Percentiles rank a stretch among this genome's conserved stretches.
Conservation (phyloP, 352 stramenopile genomes). For the Phytophthora pini region DNA sequence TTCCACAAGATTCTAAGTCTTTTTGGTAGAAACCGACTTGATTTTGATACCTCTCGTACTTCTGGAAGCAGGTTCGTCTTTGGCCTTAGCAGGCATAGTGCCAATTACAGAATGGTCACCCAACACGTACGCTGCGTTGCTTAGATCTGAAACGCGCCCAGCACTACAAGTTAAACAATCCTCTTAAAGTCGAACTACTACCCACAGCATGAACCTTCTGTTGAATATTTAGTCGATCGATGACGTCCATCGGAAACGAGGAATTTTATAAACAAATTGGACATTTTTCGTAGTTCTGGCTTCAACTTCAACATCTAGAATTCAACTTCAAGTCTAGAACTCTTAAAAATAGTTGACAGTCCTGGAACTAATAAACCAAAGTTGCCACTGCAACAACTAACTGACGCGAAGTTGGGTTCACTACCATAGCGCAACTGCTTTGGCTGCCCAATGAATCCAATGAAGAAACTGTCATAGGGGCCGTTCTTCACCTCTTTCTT, state of each 20-base stretch:
- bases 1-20: background rate
- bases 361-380: background rate
- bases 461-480: too few relatives aligned
- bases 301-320: background rate
- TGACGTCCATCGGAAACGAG: background rate
- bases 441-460: too few relatives aligned
- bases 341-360: background rate
- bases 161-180: background rate
- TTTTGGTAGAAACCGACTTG: background rate
- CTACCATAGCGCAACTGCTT: background rate
- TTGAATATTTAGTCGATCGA: background rate
- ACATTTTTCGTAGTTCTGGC: background rate
- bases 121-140: background rate
- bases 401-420: background rate
- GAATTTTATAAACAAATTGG: background rate
- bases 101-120: background rate
- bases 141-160: background rate
- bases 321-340: background rate
- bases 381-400: background rate
- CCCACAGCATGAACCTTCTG: too few relatives aligned
- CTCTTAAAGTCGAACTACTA: too few relatives aligned
- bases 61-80: background rate
- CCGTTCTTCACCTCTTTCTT: too few relatives aligned
- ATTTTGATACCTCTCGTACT: background rate
- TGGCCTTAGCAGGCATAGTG: background rate